Evolutionary conservation across 331 rosid genomes (phyloP).

Genomic region (Quercus tomentella): DNA sequence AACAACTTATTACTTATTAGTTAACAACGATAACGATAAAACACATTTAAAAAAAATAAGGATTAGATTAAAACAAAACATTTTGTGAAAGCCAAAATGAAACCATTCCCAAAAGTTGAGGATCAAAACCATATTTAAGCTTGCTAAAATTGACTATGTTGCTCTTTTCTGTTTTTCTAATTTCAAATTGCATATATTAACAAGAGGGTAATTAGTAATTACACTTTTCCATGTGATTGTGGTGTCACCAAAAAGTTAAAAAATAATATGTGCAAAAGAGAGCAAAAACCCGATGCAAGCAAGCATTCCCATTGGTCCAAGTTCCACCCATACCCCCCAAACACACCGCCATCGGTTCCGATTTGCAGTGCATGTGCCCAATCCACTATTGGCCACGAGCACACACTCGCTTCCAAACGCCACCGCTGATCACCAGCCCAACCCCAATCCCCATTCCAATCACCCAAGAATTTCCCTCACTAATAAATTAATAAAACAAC

Average conservation of each 20-base stretch:
- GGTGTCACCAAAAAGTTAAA: neutral
- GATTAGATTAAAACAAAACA: too few species aligned
- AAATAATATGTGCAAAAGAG: conserved; percentile 22
- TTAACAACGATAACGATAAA: too few species aligned
- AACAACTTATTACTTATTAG: too few species aligned
- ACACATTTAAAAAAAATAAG: too few species aligned
- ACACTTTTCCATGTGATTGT: conserved; percentile 34
- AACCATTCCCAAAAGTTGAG: too few species aligned
- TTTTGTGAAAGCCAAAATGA: too few species aligned
- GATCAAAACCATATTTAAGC: neutral
- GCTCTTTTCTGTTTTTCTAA: neutral
- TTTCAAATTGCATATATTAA: conserved; percentile 15
- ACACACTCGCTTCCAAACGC: neutral
- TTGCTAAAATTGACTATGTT: neutral
- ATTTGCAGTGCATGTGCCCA: neutral
- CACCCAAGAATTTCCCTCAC: neutral
- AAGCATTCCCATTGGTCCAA: neutral
- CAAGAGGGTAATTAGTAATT: conserved; percentile 29
- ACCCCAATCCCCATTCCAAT: neutral
- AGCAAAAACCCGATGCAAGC: conserved; percentile 1
- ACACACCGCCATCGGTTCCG: conserved; percentile 10
- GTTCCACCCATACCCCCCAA: conserved; percentile 6
- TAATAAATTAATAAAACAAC: neutral
- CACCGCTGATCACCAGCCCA: neutral
- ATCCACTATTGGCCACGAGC: neutral